Conservation (phyloP, 2,329 filamentous ascomycete species). For the Talaromyces islandicus region DNA sequence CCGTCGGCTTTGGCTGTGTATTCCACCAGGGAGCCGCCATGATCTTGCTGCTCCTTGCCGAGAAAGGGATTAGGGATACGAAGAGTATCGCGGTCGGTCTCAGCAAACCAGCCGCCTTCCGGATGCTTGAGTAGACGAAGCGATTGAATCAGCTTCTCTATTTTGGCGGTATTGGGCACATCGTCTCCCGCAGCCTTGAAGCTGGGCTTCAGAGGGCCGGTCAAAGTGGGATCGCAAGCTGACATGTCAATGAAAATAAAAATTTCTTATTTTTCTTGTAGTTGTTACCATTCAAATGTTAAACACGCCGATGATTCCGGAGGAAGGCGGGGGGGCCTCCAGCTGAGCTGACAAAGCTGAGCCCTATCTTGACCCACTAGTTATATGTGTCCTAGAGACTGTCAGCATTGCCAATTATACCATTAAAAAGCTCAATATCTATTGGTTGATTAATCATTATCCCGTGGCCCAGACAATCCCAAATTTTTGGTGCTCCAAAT, state of each 20-base stretch:
- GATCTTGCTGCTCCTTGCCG: conserved; percentile 14
- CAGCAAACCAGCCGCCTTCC: conserved; percentile 60
- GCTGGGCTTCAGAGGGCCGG: conserved; percentile 17
- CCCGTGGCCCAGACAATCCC: too few relatives aligned
- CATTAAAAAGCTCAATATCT: too few relatives aligned
- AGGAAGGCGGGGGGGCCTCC: too few relatives aligned
- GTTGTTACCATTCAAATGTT: background rate
- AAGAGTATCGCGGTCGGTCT: conserved; percentile 52
- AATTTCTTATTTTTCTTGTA: background rate
- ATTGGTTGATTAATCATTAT: too few relatives aligned
- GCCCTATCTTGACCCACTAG: too few relatives aligned
- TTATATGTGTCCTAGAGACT: too few relatives aligned
- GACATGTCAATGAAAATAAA: background rate
- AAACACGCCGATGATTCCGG: too few relatives aligned
- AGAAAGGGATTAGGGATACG: conserved; percentile 52
- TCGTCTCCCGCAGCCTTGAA: conserved; percentile 15
- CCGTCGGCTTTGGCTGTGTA: conserved; percentile 3
- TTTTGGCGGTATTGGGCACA: background rate
- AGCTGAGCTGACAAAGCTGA: too few relatives aligned
- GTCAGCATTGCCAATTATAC: too few relatives aligned
- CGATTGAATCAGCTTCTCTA: background rate
- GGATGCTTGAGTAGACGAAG: conserved; percentile 37
- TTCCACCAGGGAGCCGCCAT: conserved; percentile 29
- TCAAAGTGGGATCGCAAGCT: background rate
- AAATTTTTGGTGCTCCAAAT: too few relatives aligned